Percentiles rank a stretch among this genome's conserved stretches.
Evolutionary conservation across 2,329 filamentous ascomycete species (phyloP).

Genomic region (Penicillium sp.): DNA sequence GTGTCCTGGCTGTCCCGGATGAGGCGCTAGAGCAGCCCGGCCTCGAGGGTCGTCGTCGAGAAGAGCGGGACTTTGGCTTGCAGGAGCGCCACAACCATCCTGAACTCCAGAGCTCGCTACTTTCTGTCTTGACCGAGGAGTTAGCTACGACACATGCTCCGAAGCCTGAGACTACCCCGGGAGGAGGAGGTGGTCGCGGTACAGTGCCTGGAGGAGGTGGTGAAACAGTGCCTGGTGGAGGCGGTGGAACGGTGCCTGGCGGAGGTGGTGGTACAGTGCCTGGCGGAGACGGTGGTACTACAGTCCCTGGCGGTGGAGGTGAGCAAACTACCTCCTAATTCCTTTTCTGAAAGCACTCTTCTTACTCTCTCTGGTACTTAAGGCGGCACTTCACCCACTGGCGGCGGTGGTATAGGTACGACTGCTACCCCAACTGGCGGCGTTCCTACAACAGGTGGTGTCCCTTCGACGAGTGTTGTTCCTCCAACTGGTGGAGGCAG

Average conservation of each 20-base stretch:
- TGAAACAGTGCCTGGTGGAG: not conserved
- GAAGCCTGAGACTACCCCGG: not conserved
- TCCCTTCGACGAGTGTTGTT: too few relatives aligned
- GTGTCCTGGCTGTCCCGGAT: conserved; percentile 8
- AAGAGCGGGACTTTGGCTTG: not conserved
- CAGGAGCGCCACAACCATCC: conserved; percentile 4
- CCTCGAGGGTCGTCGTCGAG: not conserved
- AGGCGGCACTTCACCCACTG: not conserved
- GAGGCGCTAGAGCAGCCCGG: not conserved
- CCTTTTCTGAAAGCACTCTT: not conserved
- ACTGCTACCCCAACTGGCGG: not conserved
- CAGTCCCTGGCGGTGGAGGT: not conserved
- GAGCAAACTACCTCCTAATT: not conserved
- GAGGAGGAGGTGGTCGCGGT: not conserved
- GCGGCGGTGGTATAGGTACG: not conserved
- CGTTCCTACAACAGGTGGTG: not conserved
- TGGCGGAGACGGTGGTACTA: not conserved
- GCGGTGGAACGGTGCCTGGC: not conserved
- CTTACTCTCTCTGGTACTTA: not conserved
- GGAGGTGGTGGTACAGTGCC: not conserved
- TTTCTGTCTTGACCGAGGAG: conserved; percentile 7
- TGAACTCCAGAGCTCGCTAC: conserved; percentile 1
- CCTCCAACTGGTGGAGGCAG: not conserved
- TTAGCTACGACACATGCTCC: not conserved
- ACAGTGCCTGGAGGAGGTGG: not conserved